Base-by-base conservation (phyloP, 2,329 filamentous ascomycete species). In the Botrytis hyacinthi region DNA sequence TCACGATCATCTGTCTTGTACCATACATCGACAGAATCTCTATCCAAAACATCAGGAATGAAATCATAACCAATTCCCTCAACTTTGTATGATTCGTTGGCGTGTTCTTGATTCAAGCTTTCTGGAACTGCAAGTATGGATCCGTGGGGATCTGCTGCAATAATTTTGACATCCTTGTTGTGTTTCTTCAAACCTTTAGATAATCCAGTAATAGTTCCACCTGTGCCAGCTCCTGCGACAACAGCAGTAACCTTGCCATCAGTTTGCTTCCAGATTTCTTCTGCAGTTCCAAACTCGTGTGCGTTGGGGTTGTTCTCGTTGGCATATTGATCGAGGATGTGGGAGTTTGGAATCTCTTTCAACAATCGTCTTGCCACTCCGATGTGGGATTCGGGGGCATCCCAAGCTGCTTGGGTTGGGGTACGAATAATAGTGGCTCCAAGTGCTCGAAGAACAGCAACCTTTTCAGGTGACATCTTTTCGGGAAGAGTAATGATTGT, bases 21-120 rank as follows among this genome's bases (percentile, higher is more conserved):
- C 96, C 96, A 99, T 81, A 92, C 92, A 82, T 98, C 93, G 44
- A 99, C 93, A 8, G 88, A 82, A 42, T 90, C 83, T 80, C 92
- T 93, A 77, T 96, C 91, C 72, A 99, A 86, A 8, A 99, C 97
- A 37, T 98, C 93, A 10, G 97, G 96, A 74, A 99, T 92, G 82
- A 99, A 99, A 82, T 99, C 96, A 82, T 99, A 99, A 32, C 96
- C 96, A 79, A 99, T 99, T 61, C 96, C 96, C 85, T 99, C 96
- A 0, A 99, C 96, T 85, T 99, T 98, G 86, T 99, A 99, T 1
- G 91, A 86, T 82, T 94, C 90, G 80, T 98, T 95, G 75, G 89
- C 88, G 81, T 91, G 89, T 76, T 93, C 91, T 66, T 93, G 86
- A 82, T 99, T 99, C 78, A 99, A 85, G 9, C 83, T 80, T 77